phyloP scores from a whole-genome alignment of 176 grass and related monocot genomes.

The Cocos nucifera region DNA sequence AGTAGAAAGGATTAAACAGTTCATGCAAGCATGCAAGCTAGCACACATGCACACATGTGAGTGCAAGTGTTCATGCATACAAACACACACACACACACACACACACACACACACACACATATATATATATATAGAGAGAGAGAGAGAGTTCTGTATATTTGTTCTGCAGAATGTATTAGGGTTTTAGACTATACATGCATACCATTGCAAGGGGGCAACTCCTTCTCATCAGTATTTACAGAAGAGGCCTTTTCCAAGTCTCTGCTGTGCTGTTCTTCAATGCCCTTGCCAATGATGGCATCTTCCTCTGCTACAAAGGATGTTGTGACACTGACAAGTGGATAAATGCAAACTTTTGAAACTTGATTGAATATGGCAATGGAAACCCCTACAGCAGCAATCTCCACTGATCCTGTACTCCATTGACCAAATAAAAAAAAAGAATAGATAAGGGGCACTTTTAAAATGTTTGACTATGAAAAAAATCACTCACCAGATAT shows the following conservation, averaged over 20 bases:
- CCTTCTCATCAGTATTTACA: conserved; percentile 21
- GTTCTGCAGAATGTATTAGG: no score
- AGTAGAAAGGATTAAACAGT: no score
- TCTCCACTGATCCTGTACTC: conserved; percentile 60
- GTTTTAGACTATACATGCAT: no score
- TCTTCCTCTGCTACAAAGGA: conserved; percentile 99
- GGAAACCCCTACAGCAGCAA: conserved; percentile 85
- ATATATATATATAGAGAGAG: no score
- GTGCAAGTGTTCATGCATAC: no score
- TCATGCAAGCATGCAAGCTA: no score
- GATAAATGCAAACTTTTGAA: conserved; percentile 92
- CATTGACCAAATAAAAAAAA: neutral
- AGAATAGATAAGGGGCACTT: neutral
- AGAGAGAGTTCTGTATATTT: no score
- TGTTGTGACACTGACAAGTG: conserved; percentile 89
- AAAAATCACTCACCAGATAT: neutral
- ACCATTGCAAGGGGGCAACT: conserved; percentile 28
- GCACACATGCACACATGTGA: no score
- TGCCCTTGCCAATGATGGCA: conserved; percentile 56
- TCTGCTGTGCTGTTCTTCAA: conserved; percentile 37
- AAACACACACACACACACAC: no score
- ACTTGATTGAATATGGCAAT: conserved; percentile 98
- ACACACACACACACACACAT: no score
- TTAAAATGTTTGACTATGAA: conserved; percentile 3
- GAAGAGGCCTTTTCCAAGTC: conserved; percentile 61